Conservation (phyloP, 495 filamentous ascomycete genomes). For the Aspergillus campestris region DNA sequence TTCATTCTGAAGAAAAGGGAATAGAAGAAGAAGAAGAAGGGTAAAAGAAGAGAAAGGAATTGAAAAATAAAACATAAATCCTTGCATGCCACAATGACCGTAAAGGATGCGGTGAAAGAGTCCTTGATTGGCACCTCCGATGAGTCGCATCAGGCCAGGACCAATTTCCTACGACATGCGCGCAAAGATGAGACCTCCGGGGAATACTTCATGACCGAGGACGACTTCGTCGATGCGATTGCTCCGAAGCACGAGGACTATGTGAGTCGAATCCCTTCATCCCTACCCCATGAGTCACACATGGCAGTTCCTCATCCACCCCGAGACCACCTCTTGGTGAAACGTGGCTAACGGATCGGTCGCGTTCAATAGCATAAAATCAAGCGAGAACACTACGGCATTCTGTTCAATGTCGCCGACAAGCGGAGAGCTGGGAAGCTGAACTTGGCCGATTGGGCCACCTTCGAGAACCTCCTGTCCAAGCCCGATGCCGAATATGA, state of each 20-base stretch:
- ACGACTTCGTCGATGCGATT: slow-evolving; percentile 84
- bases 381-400: slow-evolving; percentile 84
- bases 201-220: slow-evolving; percentile 68
- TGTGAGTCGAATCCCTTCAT: slow-evolving; percentile 44
- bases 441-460: slow-evolving; percentile 75
- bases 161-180: slow-evolving; percentile 70
- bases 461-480: slow-evolving; percentile 84
- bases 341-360: slow-evolving; percentile 10
- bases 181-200: slow-evolving; percentile 64
- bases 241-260: slow-evolving; percentile 85
- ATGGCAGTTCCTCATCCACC: background rate
- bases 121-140: slow-evolving; percentile 59
- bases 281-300: background rate
- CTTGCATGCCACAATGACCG: slow-evolving; percentile 35
- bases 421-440: slow-evolving; percentile 61
- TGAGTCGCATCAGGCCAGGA: slow-evolving; percentile 58
- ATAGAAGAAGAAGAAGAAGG: no score
- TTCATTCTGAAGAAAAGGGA: no score
- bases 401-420: slow-evolving; percentile 88
- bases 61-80: no score
- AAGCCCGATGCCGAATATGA: slow-evolving; percentile 98
- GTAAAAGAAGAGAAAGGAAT: no score
- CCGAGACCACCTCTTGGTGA: no score
- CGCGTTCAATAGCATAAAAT: slow-evolving; percentile 73
- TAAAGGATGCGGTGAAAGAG: slow-evolving; percentile 70